phyloP scores from a whole-genome alignment of 768 basidiomycete species.

The Macrolepiota fuliginosa region DNA sequence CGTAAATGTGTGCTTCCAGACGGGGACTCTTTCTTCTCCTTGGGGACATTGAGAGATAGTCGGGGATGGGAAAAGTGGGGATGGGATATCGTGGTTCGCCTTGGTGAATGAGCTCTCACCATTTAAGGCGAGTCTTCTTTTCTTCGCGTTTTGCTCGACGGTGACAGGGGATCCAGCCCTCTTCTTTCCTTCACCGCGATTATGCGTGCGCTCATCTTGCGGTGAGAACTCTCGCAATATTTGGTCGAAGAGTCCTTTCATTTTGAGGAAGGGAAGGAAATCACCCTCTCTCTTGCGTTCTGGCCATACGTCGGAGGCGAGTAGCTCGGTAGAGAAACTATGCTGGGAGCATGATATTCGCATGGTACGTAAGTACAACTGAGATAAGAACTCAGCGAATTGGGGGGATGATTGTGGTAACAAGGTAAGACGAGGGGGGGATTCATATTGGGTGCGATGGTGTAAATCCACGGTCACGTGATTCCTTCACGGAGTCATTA shows the following conservation, averaged over 20 bases:
- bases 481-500: neutral
- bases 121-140: neutral
- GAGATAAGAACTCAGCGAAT: neutral
- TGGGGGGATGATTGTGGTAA: neutral
- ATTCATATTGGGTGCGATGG: too few species aligned
- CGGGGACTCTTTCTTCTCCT: constrained; percentile 17
- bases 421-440: neutral
- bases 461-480: neutral
- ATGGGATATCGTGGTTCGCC: neutral
- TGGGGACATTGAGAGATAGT: neutral
- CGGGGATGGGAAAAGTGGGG: neutral
- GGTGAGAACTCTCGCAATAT: neutral
- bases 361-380: constrained; percentile 5
- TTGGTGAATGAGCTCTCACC: neutral
- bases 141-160: neutral
- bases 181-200: neutral
- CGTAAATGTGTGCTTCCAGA: constrained; percentile 34
- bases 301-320: constrained; percentile 9
- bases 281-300: neutral
- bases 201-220: neutral
- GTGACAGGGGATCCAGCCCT: neutral
- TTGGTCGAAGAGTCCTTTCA: constrained; percentile 7
- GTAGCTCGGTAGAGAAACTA: neutral
- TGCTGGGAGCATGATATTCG: constrained; percentile 14
- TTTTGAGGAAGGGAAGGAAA: constrained; percentile 1